Conservation (phyloP, 2,329 filamentous ascomycete species). For the Septoria petroselini region DNA sequence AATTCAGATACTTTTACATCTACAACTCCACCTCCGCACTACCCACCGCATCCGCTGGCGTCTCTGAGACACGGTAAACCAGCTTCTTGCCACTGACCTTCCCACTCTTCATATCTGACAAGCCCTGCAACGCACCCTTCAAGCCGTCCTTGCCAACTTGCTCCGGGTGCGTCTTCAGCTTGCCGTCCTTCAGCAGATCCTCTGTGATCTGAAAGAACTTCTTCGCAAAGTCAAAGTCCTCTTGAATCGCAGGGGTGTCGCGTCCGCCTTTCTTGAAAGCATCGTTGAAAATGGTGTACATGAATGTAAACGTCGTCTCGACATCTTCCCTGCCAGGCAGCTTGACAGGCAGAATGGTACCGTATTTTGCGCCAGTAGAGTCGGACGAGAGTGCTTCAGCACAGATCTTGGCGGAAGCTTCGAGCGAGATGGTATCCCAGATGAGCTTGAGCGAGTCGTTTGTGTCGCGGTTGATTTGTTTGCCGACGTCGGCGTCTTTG, state of each 20-base stretch:
- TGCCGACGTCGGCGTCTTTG: slow-evolving; percentile 41
- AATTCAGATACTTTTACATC: background rate
- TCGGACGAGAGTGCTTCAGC: slow-evolving; percentile 28
- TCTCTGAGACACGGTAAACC: slow-evolving; percentile 42
- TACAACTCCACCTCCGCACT: slow-evolving; percentile 26
- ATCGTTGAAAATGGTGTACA: slow-evolving; percentile 33
- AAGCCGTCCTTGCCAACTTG: slow-evolving; percentile 45
- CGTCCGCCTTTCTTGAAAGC: slow-evolving; percentile 24
- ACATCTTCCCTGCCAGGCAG: slow-evolving; percentile 26
- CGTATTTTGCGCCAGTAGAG: slow-evolving; percentile 25
- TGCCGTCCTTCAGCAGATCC: slow-evolving; percentile 43
- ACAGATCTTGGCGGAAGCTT: slow-evolving; percentile 27
- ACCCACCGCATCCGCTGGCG: slow-evolving; percentile 21
- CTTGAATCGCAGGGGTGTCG: slow-evolving; percentile 25
- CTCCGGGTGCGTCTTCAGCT: slow-evolving; percentile 46
- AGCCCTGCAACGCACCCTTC: slow-evolving; percentile 44
- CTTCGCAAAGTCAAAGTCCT: slow-evolving; percentile 45
- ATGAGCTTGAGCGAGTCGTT: slow-evolving; percentile 27
- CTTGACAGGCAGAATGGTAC: slow-evolving; percentile 27
- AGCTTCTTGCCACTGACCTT: slow-evolving; percentile 50
- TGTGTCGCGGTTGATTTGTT: slow-evolving; percentile 42
- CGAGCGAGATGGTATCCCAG: slow-evolving; percentile 30
- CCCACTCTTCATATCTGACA: slow-evolving; percentile 45
- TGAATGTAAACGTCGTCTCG: slow-evolving; percentile 25
- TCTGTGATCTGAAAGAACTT: slow-evolving; percentile 43